Percentiles rank a stretch among this genome's conserved stretches.
Evolutionary conservation across 805 yeast genomes (phyloP).

Genomic region (Naumovozyma baii): DNA sequence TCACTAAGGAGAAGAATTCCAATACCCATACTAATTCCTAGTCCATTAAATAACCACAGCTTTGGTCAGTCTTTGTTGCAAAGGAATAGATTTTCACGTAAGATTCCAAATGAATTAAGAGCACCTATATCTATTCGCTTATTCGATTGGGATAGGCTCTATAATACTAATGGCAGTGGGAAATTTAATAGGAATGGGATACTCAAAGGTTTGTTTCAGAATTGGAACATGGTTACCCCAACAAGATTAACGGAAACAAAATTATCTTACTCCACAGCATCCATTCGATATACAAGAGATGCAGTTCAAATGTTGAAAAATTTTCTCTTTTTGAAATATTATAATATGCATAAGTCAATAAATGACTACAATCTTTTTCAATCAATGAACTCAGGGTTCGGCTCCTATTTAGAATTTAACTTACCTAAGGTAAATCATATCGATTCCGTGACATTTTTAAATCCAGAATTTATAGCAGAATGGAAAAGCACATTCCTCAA

Average conservation of each 20-base stretch:
- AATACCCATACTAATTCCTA: background rate
- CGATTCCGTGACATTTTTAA: background rate
- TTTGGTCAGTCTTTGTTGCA: background rate
- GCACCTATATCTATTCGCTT: background rate
- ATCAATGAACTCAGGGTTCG: conserved; percentile 30
- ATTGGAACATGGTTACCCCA: conserved; percentile 14
- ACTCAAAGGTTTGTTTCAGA: conserved; percentile 5
- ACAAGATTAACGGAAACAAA: conserved; percentile 8
- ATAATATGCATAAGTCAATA: background rate
- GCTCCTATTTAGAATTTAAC: conserved; percentile 51
- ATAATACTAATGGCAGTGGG: background rate
- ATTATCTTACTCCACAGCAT: conserved; percentile 14
- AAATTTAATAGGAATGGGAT: background rate
- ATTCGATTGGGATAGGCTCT: background rate
- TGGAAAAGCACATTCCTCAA: conserved; percentile 30
- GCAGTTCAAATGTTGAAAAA: conserved; percentile 45
- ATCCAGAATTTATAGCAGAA: background rate
- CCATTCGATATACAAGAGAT: conserved; percentile 34
- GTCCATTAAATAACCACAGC: background rate
- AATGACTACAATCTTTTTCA: conserved; percentile 7
- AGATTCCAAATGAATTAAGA: conserved; percentile 11
- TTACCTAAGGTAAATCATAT: conserved; percentile 27
- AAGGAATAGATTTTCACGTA: conserved; percentile 1
- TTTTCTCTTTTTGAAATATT: background rate
- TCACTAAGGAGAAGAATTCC: conserved; percentile 1